A percentile compares a stretch with the other conserved stretches of the same genome.
Evolutionary conservation across 306 rosid species (phyloP).

Genomic region (Cicer judaicum): DNA sequence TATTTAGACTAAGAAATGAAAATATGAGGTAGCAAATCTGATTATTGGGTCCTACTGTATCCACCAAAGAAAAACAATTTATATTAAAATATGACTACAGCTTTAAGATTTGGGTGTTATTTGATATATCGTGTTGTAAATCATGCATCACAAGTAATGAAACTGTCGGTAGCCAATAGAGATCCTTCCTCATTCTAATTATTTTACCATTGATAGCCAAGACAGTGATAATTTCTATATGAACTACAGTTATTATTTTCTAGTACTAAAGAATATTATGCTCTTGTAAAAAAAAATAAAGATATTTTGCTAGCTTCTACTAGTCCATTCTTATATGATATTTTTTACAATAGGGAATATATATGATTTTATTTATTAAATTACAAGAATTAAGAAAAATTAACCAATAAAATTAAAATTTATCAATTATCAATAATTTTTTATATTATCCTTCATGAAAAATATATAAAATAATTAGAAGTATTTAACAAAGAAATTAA

Average conservation of each 20-base stretch:
- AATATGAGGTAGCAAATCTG: slow-evolving; percentile 37
- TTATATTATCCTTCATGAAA: no score
- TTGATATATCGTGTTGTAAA: slow-evolving; percentile 34
- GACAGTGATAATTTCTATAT: not conserved
- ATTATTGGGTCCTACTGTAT: slow-evolving; percentile 39
- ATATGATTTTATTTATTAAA: no score
- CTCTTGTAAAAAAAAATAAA: no score
- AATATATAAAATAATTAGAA: no score
- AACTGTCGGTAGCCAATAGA: slow-evolving; percentile 47
- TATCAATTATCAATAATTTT: no score
- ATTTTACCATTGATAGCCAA: no score
- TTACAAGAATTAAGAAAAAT: no score
- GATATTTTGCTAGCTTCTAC: no score
- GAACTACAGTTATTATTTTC: not conserved
- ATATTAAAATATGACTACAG: slow-evolving; percentile 17
- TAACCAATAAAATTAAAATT: no score
- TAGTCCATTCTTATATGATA: no score
- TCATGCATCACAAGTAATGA: slow-evolving; percentile 36
- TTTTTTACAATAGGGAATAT: no score
- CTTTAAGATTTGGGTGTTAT: slow-evolving; percentile 42
- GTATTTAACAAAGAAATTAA: no score
- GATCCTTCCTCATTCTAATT: not conserved
- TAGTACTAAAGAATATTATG: not conserved
- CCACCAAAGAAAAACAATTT: slow-evolving; percentile 17
- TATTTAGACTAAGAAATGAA: slow-evolving; percentile 1